Base-by-base conservation (phyloP, 768 basidiomycete species). In the Suillus fuscotomentosus region DNA sequence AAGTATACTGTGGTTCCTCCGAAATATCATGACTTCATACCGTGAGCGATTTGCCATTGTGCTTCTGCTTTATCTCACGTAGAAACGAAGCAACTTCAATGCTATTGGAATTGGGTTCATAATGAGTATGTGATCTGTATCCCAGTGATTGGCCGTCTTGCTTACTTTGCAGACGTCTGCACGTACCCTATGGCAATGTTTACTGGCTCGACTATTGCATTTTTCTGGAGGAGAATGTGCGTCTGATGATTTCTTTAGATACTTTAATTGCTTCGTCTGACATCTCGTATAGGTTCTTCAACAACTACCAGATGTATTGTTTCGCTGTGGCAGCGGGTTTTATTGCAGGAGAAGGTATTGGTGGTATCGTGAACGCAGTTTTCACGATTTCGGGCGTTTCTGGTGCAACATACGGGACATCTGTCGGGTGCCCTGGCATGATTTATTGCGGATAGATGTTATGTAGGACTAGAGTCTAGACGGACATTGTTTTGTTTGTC, bases 291-390 rank as follows among this genome's bases (percentile, higher is more conserved):
- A 51, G 64, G 56, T 64, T 60, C 57, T 64, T 65, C 31, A 42
- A 42, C 39, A 53, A 54, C 55, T 65, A 66, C 59, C 63, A 64
- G 43, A 66, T 66, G 72, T 75, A 76, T 67, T 73, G 74, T 39
- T 78, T 74, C 60, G 73, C 77, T 20, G 63, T 78, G 34, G 76
- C 78, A 41, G 77, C 78, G 24, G 77, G 77, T 36, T 72, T 76
- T 64, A 73, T 79, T 47, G 76, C 77, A 15, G 77, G 77, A 9
- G 77, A 79, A 62, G 78, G 78, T 53, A 65, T 77, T 5, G 78
- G 77, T 20, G 73, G 73, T 22, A 74, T 74, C 51, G 72, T 71
- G 11, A 74, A 73, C 22, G 73, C 73, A 1, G 65, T 71, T 43
- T 51, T 74, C 38, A 67, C 71, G 43, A 74, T 73, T 60, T 71